Conservation (phyloP, 1,284 basidiomycete species). For the Pterula multifida region DNA sequence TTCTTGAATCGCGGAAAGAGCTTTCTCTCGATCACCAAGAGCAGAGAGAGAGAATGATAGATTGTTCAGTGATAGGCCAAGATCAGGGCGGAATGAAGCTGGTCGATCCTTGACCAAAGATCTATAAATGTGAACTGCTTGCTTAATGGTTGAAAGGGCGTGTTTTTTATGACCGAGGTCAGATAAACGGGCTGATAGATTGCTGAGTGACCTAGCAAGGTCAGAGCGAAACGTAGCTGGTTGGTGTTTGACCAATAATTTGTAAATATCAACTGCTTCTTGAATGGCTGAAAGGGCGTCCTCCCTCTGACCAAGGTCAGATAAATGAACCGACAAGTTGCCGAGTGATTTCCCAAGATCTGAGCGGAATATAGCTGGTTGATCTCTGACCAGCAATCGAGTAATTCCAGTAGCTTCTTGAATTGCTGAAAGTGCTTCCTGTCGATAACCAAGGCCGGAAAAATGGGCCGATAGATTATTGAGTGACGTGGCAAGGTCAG, state of each 20-base stretch:
- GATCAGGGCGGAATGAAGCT: not conserved
- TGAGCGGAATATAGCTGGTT: not conserved
- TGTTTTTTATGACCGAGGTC: not conserved
- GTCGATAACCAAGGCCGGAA: not conserved
- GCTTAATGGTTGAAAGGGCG: not conserved
- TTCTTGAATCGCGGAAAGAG: not conserved
- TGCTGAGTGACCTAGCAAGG: not conserved
- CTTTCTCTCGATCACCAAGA: not conserved
- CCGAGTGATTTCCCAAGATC: not conserved
- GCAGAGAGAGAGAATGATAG: not conserved
- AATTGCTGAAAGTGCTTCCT: not conserved
- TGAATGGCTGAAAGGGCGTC: slow-evolving; percentile 1
- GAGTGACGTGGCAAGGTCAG: not conserved
- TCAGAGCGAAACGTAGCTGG: not conserved
- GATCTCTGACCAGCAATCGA: not conserved
- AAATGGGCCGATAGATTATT: slow-evolving; percentile 1
- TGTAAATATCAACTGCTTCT: not conserved
- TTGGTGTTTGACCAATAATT: not conserved
- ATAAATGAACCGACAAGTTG: slow-evolving; percentile 1
- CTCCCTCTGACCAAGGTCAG: not conserved
- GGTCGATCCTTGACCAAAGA: not conserved
- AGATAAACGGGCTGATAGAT: not conserved
- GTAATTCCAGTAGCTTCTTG: not conserved
- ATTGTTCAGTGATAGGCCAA: not conserved
- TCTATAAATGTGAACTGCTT: not conserved